phyloP scores from a whole-genome alignment of 2,329 filamentous ascomycete genomes.

The Beauveria bassiana region DNA sequence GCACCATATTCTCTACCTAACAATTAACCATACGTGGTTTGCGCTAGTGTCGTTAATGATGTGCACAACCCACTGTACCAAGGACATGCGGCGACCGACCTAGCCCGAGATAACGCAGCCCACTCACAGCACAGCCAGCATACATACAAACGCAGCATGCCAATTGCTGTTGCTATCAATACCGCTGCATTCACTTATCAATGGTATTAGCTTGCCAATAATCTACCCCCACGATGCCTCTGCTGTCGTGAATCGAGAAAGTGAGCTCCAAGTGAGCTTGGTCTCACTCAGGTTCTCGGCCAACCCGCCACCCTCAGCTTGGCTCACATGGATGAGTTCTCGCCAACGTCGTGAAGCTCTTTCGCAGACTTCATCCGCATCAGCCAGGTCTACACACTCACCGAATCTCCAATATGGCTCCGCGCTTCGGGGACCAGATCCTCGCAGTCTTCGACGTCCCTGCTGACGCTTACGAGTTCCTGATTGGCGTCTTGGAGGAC shows the following conservation, averaged over 20 bases:
- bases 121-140: background rate
- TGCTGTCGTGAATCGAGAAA: background rate
- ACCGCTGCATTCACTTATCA: background rate
- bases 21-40: background rate
- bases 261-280: slow-evolving; percentile 8
- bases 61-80: too few species aligned
- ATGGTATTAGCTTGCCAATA: background rate
- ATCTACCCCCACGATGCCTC: background rate
- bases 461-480: slow-evolving; percentile 23
- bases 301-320: background rate
- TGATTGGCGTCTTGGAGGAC: slow-evolving; percentile 24
- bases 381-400: background rate
- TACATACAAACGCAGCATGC: background rate
- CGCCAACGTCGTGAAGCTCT: background rate
- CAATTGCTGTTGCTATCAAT: slow-evolving; percentile 2
- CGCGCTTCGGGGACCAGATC: slow-evolving; percentile 19
- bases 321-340: background rate
- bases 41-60: background rate
- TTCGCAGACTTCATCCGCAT: background rate
- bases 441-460: slow-evolving; percentile 27
- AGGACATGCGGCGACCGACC: background rate
- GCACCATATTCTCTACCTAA: background rate
- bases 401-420: background rate
- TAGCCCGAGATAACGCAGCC: background rate
- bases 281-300: background rate